Conservation (phyloP, 2,329 filamentous ascomycete species). For the Trichoderma lentiforme region DNA sequence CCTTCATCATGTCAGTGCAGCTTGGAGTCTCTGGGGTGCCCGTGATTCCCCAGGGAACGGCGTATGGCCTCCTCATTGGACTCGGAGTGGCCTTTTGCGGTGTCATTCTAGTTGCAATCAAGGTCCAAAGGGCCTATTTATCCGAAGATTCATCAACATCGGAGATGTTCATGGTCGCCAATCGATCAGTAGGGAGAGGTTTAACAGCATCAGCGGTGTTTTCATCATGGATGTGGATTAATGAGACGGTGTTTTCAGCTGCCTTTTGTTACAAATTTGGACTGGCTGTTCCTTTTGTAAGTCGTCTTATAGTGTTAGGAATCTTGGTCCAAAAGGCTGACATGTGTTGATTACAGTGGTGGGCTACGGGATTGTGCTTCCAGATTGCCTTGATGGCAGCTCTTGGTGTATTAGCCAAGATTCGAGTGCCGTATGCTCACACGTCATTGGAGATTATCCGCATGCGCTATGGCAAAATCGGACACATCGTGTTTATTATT, state of each 20-base stretch:
- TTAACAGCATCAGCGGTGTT: constrained; percentile 14
- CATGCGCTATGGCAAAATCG: constrained; percentile 15
- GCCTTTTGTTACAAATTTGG: constrained; percentile 16
- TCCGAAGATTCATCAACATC: constrained; percentile 14
- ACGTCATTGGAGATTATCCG: constrained; percentile 16
- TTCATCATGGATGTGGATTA: constrained; percentile 17
- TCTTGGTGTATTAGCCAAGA: constrained; percentile 11
- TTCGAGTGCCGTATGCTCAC: constrained; percentile 13
- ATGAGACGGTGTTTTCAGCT: constrained; percentile 12
- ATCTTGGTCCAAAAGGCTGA: background rate
- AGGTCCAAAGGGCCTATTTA: constrained; percentile 4
- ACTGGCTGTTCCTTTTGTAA: constrained; percentile 14
- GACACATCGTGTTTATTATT: constrained; percentile 8
- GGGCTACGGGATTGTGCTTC: constrained; percentile 11
- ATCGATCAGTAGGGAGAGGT: constrained; percentile 6
- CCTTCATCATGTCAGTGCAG: constrained; percentile 7
- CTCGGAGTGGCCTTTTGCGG: constrained; percentile 10
- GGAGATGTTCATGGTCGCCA: constrained; percentile 17
- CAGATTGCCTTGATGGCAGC: constrained; percentile 16
- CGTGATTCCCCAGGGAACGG: constrained; percentile 10
- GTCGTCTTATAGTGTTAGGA: background rate
- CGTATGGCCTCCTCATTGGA: constrained; percentile 15
- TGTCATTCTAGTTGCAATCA: constrained; percentile 7
- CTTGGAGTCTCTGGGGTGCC: constrained; percentile 8
- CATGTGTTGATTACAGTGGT: background rate